These are phyloP conservation scores for Solidago caesia DNA, from an alignment of 129 eudicot genomes.

Conservation along the genomic window DNA sequence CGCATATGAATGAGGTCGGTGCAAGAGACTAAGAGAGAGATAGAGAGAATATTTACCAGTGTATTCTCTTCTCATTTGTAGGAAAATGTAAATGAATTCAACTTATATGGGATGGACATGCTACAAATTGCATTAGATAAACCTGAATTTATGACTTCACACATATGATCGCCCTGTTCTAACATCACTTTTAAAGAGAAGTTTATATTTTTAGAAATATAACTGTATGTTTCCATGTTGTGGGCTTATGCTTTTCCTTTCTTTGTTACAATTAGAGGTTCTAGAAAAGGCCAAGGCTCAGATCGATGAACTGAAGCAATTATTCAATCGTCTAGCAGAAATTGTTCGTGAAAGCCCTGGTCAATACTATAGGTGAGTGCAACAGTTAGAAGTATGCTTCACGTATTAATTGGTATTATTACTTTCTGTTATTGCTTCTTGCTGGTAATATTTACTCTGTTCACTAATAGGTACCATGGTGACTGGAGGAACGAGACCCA, in stretches of 20 bases:
- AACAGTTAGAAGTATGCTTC: neutral
- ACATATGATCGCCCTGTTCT: neutral
- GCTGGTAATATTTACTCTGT: neutral
- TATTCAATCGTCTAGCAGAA: slow-evolving; percentile 57
- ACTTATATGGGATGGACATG: too few species aligned
- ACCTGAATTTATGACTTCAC: too few species aligned
- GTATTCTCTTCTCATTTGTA: too few species aligned
- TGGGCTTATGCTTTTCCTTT: neutral
- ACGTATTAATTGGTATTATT: neutral
- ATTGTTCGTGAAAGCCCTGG: slow-evolving; percentile 74
- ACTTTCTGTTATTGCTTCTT: slow-evolving; percentile 9
- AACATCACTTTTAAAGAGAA: neutral
- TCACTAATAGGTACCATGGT: slow-evolving; percentile 66
- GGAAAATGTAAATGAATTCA: too few species aligned
- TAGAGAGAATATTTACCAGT: too few species aligned
- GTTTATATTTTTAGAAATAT: neutral
- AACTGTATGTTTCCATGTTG: neutral
- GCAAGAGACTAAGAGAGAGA: too few species aligned
- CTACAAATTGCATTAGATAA: too few species aligned
- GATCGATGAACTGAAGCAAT: slow-evolving; percentile 58
- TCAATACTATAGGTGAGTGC: slow-evolving; percentile 73
- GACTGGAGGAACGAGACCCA: slow-evolving; percentile 96
- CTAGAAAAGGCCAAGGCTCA: slow-evolving; percentile 67
- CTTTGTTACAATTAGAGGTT: slow-evolving; percentile 48
- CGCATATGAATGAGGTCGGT: too few species aligned